Percentiles rank a stretch among this genome's conserved stretches.
Evolutionary conservation across 2,329 filamentous ascomycete genomes (phyloP).

Genomic region (Davidsoniella australis): DNA sequence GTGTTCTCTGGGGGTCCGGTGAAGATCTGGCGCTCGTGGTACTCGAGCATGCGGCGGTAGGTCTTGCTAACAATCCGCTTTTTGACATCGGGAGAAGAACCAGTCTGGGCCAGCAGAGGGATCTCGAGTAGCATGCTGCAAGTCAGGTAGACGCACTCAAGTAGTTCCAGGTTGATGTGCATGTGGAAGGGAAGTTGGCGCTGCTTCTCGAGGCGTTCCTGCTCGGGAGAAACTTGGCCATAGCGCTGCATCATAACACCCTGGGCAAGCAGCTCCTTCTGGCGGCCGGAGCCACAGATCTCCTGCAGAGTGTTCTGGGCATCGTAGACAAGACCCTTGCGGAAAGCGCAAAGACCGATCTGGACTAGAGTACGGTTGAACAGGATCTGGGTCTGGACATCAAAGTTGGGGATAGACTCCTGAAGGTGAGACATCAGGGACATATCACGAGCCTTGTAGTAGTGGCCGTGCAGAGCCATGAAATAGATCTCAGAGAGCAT

Average conservation of each 20-base stretch:
- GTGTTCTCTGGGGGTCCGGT: slow-evolving; percentile 97
- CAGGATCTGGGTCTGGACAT: slow-evolving; percentile 91
- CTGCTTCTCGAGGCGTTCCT: slow-evolving; percentile 93
- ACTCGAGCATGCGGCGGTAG: slow-evolving; percentile 96
- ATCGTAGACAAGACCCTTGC: slow-evolving; percentile 89
- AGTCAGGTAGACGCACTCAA: slow-evolving; percentile 96
- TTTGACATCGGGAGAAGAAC: slow-evolving; percentile 89
- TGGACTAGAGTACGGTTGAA: slow-evolving; percentile 98
- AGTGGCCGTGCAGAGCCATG: slow-evolving; percentile 90
- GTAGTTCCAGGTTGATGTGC: slow-evolving; percentile 97
- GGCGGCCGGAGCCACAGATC: slow-evolving; percentile 90
- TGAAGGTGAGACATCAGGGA: slow-evolving; percentile 99
- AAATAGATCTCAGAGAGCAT: slow-evolving; percentile 99
- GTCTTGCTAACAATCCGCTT: slow-evolving; percentile 99
- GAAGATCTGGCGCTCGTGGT: slow-evolving; percentile 98
- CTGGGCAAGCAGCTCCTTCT: slow-evolving; percentile 95
- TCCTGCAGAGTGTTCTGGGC: slow-evolving; percentile 95
- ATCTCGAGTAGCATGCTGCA: slow-evolving; percentile 99
- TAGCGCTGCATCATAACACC: slow-evolving; percentile 97
- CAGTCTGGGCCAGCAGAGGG: slow-evolving; percentile 86
- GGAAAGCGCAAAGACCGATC: slow-evolving; percentile 95
- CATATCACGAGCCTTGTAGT: slow-evolving; percentile 96
- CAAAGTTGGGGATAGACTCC: slow-evolving; percentile 91
- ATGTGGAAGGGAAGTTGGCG: slow-evolving; percentile 98
- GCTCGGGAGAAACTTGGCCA: slow-evolving; percentile 88